Evolutionary conservation across 2,329 filamentous ascomycete species (phyloP), one percentile per base, ranked within the genome.

Genomic region (Fusarium circinatum): DNA sequence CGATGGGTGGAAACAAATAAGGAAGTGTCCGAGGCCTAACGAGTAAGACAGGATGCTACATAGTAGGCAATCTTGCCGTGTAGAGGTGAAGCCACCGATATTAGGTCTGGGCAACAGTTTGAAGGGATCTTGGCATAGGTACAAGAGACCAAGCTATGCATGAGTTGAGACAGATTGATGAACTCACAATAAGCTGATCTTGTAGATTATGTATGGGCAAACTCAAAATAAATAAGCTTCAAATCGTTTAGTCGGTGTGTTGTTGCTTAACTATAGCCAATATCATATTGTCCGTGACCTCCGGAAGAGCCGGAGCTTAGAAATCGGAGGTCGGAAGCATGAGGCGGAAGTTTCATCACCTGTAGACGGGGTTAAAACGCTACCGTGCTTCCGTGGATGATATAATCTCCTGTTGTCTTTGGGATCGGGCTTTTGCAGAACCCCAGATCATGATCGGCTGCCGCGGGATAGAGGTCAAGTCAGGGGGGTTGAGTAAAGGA

Each of bases 221-320:
- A 60, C 36, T 41, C 42, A 48, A 36, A 61, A 41, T 22, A 30
- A 61, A 41, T 60, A 34, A 61, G 42, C 30, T 39, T 42, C 41
- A 39, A 20, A 32, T 28, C 28, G 34, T 61, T 15, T 22, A 24
- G 48, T 54, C 36, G 55, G 36, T 48, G 41, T 68, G 47, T n/a
- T 44, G 5, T 30, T 47, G 45, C 34, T 17, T n/a, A n/a, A n/a
- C n/a, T n/a, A 20, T 39, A 24, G 34, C 51, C 39, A 60, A 38
- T 30, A 34, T 49, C n/a, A 68, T 47, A 20, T 17, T 32, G 14
- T 39, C 39, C 34, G 32, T 67, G 45, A 68, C 39, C 41, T 42
- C 52, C 72, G 68, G 70, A 62, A 60, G 44, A 42, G 36, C 64
- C 61, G 70, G 67, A 56, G 36, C 22, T 42, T 30, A 52, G 36